phyloP scores from a whole-genome alignment of 2,329 filamentous ascomycete species.

The Pseudocercospora ulei region DNA sequence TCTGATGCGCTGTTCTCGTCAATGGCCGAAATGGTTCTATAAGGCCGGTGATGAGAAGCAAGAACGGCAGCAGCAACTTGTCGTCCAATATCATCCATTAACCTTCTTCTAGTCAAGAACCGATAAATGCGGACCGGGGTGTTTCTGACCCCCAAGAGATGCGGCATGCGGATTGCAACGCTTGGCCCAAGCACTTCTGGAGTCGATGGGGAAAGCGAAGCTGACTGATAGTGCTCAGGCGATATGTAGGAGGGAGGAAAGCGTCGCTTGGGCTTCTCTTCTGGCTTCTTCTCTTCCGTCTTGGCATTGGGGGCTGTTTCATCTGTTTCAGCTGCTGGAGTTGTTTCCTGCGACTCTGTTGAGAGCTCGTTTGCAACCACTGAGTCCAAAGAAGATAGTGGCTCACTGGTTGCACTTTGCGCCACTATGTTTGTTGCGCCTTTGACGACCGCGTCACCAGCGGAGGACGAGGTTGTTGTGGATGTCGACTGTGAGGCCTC shows the following conservation, averaged over 20 bases:
- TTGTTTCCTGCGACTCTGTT: constrained; percentile 8
- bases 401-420: background rate
- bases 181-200: constrained; percentile 66
- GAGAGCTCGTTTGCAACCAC: constrained; percentile 6
- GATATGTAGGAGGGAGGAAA: constrained; percentile 66
- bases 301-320: constrained; percentile 24
- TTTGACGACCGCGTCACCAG: constrained; percentile 28
- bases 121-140: constrained; percentile 78
- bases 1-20: constrained; percentile 25
- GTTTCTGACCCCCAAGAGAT: constrained; percentile 84
- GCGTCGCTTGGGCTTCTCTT: constrained; percentile 42
- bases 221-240: constrained; percentile 59
- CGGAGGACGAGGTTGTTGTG: constrained; percentile 13
- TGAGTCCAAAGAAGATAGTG: constrained; percentile 11
- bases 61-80: constrained; percentile 81
- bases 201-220: constrained; percentile 53
- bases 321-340: constrained; percentile 5
- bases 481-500: constrained; percentile 11
- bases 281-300: constrained; percentile 27
- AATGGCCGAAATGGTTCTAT: constrained; percentile 27
- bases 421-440: constrained; percentile 19
- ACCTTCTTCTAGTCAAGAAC: constrained; percentile 70
- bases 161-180: constrained; percentile 65
- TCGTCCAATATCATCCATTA: constrained; percentile 81
- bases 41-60: constrained; percentile 43